Conservation (phyloP, 2,329 filamentous ascomycete species). For the Ilyonectria mors-panacis region DNA sequence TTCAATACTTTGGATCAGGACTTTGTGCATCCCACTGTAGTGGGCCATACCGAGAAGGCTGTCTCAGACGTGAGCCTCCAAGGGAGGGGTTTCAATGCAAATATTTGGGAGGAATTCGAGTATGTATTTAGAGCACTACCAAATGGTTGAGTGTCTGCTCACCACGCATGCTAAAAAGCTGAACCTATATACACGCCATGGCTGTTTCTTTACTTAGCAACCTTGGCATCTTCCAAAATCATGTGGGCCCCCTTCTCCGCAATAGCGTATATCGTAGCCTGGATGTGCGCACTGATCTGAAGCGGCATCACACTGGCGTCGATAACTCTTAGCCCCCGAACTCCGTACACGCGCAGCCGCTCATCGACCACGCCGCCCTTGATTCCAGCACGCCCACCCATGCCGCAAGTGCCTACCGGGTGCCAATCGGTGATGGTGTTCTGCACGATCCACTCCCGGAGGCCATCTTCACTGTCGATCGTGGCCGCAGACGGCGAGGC, state of each 20-base stretch:
- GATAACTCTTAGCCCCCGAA: conserved; percentile 45
- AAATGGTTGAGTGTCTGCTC: too few relatives aligned
- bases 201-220: neutral
- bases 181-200: too few relatives aligned
- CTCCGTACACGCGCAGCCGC: conserved; percentile 50
- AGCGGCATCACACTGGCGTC: conserved; percentile 52
- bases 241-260: conserved; percentile 51
- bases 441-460: conserved; percentile 47
- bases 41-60: too few relatives aligned
- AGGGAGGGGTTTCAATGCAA: too few relatives aligned
- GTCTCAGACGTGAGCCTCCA: too few relatives aligned
- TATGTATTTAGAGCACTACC: too few relatives aligned
- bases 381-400: conserved; percentile 51
- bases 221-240: conserved; percentile 39
- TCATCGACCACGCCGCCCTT: conserved; percentile 51
- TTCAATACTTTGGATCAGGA: too few relatives aligned
- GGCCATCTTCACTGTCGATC: conserved; percentile 28
- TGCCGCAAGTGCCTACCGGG: conserved; percentile 55
- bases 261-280: conserved; percentile 55
- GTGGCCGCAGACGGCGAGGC: conserved; percentile 43
- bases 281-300: conserved; percentile 49
- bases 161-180: too few relatives aligned
- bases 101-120: too few relatives aligned
- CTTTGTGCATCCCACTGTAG: too few relatives aligned
- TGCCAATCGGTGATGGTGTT: conserved; percentile 56